These are phyloP conservation scores for Solanum habrochaites DNA, from an alignment of 257 asterid species.

Conservation along the genomic window DNA sequence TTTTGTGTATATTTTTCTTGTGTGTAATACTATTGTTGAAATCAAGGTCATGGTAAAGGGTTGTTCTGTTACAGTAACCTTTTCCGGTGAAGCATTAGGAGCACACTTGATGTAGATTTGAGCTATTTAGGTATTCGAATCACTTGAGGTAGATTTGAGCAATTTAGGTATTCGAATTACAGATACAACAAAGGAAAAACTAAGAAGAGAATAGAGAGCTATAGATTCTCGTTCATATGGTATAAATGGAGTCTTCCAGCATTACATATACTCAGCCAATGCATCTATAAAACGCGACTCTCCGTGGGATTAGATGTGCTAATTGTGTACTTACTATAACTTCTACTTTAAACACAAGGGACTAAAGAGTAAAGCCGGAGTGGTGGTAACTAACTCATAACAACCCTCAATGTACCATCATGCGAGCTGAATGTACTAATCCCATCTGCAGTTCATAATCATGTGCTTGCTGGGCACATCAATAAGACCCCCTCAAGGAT, in stretches of 20 bases:
- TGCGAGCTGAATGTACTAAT: background rate
- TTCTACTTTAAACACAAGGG: background rate
- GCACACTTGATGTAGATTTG: background rate
- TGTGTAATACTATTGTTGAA: background rate
- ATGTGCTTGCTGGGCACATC: background rate
- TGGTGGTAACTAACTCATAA: background rate
- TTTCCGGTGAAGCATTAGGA: background rate
- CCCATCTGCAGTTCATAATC: background rate
- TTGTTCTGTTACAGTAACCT: background rate
- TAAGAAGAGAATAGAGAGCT: background rate
- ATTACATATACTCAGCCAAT: background rate
- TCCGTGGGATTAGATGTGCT: background rate
- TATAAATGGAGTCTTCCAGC: background rate
- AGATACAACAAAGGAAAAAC: background rate
- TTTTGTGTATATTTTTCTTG: background rate
- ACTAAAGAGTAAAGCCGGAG: background rate
- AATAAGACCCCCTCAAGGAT: background rate
- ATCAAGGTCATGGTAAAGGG: background rate
- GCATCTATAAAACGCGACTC: background rate
- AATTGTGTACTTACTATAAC: background rate
- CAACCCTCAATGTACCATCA: background rate
- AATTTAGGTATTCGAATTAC: background rate
- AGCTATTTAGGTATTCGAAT: background rate
- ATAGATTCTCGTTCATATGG: background rate
- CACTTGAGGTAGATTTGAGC: background rate